These are phyloP conservation scores for Fomitopsis pulvina DNA, from an alignment of 768 basidiomycete genomes.

Conservation along the genomic window DNA sequence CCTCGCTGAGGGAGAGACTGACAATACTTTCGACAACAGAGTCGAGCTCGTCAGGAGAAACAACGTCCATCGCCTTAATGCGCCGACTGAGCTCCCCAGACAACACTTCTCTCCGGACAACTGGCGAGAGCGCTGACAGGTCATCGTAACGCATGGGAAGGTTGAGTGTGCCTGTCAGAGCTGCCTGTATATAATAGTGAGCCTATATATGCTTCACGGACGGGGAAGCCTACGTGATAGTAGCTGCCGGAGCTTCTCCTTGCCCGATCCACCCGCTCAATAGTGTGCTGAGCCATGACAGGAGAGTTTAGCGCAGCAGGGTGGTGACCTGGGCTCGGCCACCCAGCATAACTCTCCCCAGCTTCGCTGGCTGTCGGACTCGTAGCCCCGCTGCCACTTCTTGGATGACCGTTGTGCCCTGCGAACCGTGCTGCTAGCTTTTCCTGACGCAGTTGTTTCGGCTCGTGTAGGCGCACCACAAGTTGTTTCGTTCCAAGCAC, in stretches of 20 bases:
- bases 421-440: slow-evolving; percentile 80
- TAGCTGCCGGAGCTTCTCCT: slow-evolving; percentile 83
- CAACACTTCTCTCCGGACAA: slow-evolving; percentile 81
- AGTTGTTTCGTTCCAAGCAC: slow-evolving; percentile 69
- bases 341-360: slow-evolving; percentile 68
- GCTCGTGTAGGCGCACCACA: slow-evolving; percentile 85
- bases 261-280: slow-evolving; percentile 57
- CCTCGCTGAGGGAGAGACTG: slow-evolving; percentile 63
- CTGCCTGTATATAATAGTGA: slow-evolving; percentile 44
- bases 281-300: slow-evolving; percentile 32
- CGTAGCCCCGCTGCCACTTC: slow-evolving; percentile 76
- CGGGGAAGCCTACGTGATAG: slow-evolving; percentile 54
- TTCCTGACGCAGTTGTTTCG: slow-evolving; percentile 86
- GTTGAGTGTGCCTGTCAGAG: slow-evolving; percentile 71
- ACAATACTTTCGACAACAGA: slow-evolving; percentile 69
- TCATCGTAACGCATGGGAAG: slow-evolving; percentile 87
- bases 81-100: slow-evolving; percentile 78
- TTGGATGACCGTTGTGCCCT: slow-evolving; percentile 70
- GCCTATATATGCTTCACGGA: background rate
- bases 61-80: slow-evolving; percentile 48
- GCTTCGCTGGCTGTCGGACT: slow-evolving; percentile 80
- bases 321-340: slow-evolving; percentile 65
- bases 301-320: slow-evolving; percentile 50
- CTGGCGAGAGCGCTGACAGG: slow-evolving; percentile 73
- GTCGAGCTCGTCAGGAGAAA: slow-evolving; percentile 52